Evolutionary conservation across 2,329 filamentous ascomycete species (phyloP), one percentile per base, ranked within the genome.

Genomic region (Diaporthe aspalathi): DNA sequence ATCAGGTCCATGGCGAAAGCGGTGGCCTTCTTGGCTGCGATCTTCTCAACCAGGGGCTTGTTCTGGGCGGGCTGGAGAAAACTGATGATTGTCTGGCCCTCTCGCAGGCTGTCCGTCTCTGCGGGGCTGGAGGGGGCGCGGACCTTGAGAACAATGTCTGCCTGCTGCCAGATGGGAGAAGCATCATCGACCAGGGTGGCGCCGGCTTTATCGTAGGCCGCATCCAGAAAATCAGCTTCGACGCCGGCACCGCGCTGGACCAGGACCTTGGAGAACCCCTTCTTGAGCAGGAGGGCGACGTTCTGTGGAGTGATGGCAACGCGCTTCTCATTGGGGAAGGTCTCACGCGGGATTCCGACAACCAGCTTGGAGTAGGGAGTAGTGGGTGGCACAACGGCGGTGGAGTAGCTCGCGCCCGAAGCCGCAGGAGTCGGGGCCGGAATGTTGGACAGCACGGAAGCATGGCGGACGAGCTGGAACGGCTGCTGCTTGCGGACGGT

Each of bases 1-100:
- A 97, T 92, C 90, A 95, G 92, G 79, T 97, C 94, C 94, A 97
- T 97, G 27, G 94, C 94, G 78, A 97, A 96, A 20, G 89, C 84
- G 0, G 93, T 97, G 2, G 91, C 90, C 35, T 92, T 91, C 62
- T 89, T 89, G 47, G 86, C 85, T 32, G 93, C 91, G 72, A 97
- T 87, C 72, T 89, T 90, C 72, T 94, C 88, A 12, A 97, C 92
- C 7, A 95, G 83, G 11, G 89, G 84, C 80, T 89, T 91, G 81
- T 97, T 97, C 82, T 95, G 93, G 8, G 90, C 87, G 0, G 94
- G 94, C 78, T 97, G 94, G 35, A 97, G 82, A 78, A 97, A 93
- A 2, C 93, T 95, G 75, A 97, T 92, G 70, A 97, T 80, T 0
- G 93, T 94, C 60, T 93, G 90, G 3, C 90, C 90, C 74, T 90